Evolutionary conservation across 805 yeast species (phyloP).

Genomic region (Sugiyamaella smithiae): DNA sequence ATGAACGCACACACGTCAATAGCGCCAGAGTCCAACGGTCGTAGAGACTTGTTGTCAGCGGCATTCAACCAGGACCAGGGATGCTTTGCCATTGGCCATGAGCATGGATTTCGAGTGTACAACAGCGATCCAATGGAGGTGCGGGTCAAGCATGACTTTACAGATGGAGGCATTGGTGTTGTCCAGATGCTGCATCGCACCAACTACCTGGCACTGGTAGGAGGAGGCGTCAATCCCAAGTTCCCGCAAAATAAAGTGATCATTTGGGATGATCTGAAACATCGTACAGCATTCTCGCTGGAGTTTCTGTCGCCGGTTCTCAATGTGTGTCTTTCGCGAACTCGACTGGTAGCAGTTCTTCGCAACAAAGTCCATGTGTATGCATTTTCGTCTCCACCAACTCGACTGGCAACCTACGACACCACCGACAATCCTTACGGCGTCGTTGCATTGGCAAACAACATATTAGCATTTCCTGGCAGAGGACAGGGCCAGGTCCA

Average conservation of each 20-base stretch:
- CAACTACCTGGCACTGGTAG: constrained; percentile 83
- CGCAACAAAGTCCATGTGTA: constrained; percentile 67
- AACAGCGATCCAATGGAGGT: constrained; percentile 83
- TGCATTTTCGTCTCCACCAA: constrained; percentile 79
- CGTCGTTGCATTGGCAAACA: constrained; percentile 52
- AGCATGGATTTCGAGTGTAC: constrained; percentile 78
- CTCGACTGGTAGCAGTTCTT: constrained; percentile 70
- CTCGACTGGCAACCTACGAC: constrained; percentile 58
- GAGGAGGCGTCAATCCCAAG: constrained; percentile 81
- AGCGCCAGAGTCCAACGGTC: background rate
- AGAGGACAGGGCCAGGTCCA: constrained; percentile 74
- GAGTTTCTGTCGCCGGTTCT: constrained; percentile 76
- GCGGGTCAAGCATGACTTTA: constrained; percentile 55
- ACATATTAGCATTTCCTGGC: constrained; percentile 75
- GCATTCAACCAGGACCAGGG: constrained; percentile 86
- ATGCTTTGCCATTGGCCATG: constrained; percentile 82
- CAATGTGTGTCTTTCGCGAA: constrained; percentile 70
- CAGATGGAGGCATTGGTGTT: constrained; percentile 64
- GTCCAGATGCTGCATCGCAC: constrained; percentile 86
- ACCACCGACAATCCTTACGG: constrained; percentile 64
- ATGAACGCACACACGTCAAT: constrained; percentile 6
- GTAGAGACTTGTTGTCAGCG: constrained; percentile 46
- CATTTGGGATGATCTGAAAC: constrained; percentile 89
- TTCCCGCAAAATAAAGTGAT: constrained; percentile 76
- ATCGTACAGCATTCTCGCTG: constrained; percentile 64